These are phyloP conservation scores for Pseudocercospora fijiensis DNA, from an alignment of 2,329 filamentous ascomycete species.

Conservation along the genomic window DNA sequence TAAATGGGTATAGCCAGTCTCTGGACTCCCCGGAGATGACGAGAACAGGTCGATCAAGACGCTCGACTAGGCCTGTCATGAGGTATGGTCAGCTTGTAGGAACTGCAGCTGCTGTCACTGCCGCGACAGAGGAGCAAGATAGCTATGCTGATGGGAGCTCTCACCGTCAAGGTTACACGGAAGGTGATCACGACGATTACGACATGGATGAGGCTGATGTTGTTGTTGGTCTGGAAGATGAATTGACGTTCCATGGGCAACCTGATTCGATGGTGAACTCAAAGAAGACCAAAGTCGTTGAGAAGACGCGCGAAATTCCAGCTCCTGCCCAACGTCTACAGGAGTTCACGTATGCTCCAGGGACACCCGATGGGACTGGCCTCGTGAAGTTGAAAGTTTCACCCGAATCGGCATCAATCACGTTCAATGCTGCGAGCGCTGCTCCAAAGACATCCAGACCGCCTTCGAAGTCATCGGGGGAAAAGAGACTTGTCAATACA, in stretches of 20 bases:
- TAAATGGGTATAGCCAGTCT: neutral
- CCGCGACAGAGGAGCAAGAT: neutral
- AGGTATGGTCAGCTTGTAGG: neutral
- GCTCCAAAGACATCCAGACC: neutral
- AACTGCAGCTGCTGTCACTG: neutral
- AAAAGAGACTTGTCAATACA: neutral
- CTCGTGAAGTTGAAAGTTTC: neutral
- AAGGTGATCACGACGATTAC: neutral
- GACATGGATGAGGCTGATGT: neutral
- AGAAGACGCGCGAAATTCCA: neutral
- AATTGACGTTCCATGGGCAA: neutral
- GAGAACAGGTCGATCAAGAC: conserved; percentile 1
- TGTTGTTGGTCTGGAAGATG: neutral
- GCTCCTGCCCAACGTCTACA: neutral
- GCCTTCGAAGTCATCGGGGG: neutral
- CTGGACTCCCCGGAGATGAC: neutral
- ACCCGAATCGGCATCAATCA: neutral
- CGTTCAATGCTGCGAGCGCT: neutral
- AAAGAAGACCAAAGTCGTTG: neutral
- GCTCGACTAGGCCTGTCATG: neutral
- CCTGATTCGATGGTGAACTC: neutral
- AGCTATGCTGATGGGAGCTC: neutral
- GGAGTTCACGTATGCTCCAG: neutral
- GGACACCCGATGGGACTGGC: neutral
- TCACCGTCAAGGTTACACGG: neutral